Base-by-base conservation (phyloP, 1,284 basidiomycete genomes). In the Boletus semigastroideus region DNA sequence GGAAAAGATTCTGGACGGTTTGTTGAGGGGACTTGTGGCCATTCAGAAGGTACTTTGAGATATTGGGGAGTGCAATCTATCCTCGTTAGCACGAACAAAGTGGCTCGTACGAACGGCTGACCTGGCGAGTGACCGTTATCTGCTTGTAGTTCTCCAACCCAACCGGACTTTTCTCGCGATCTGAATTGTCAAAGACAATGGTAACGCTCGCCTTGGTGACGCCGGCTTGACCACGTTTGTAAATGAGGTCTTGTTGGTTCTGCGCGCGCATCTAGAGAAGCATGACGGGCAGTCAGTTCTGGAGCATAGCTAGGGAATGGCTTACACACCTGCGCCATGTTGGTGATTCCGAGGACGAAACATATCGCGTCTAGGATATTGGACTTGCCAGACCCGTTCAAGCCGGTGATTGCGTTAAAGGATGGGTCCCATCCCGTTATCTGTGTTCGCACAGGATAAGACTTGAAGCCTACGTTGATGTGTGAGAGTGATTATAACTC, bases 161-260 rank as follows among this genome's bases (percentile, higher is more conserved):
- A 2, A 89, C 80, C 0, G 95, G 97, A 58, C 92, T 93, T 55
- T 84, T 94, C 17, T 83, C 78, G 28, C 84, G 80, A 69, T 99
- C 94, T n/a, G 92, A 91, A 70, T 99, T 99, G 79, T 99, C 94
- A 70, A 99, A 99, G 1, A 99, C 95, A 64, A 99, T 94, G 14
- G 97, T 98, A 3, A 99, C 97, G 55, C 93, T 96, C 1, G 97
- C 97, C 75, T 97, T 97, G 5, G 93, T 95, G 54, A 99, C 81
- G 17, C 97, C 97, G 11, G 97, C 96, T 70, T 98, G 95, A 4
- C 97, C 97, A 42, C 96, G 92, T 72, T 92, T 97, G 80, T 97
- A 97, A 55, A 99, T 98, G 59, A 99, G 84, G 69, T 99, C 97
- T 72, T 95, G 92, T 62, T 97, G 88, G 72, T 98, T 99, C 61